A percentile compares a stretch with the other conserved stretches of the same genome.
Conservation (phyloP, 441 rosid species). For the Pelargonium myrrhifolium region DNA sequence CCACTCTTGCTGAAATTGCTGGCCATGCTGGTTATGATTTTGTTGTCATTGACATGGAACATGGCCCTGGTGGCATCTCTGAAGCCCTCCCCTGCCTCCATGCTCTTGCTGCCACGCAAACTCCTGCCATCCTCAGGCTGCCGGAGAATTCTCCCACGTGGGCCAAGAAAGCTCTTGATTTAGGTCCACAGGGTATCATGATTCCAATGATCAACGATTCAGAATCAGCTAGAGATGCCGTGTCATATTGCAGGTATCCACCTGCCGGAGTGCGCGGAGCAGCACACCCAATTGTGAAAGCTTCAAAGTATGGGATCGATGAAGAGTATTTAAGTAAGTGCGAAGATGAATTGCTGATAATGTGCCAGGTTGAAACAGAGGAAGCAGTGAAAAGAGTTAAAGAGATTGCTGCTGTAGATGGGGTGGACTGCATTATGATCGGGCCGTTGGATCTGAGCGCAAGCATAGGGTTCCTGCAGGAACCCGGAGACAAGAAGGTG, state of each 20-base stretch:
- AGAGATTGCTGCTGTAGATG: slow-evolving; percentile 74
- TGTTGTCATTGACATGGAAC: slow-evolving; percentile 92
- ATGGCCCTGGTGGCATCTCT: slow-evolving; percentile 75
- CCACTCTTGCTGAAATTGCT: slow-evolving; percentile 77
- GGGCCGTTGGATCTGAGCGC: slow-evolving; percentile 94
- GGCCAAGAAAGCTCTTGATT: slow-evolving; percentile 84
- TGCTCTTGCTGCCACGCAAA: slow-evolving; percentile 46
- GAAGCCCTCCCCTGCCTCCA: slow-evolving; percentile 63
- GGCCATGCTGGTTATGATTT: slow-evolving; percentile 80
- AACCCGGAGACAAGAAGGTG: slow-evolving; percentile 89
- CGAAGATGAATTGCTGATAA: slow-evolving; percentile 58
- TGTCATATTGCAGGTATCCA: slow-evolving; percentile 75
- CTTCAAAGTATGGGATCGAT: slow-evolving; percentile 69
- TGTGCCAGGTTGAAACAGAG: slow-evolving; percentile 86
- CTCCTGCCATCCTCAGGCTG: slow-evolving; percentile 64
- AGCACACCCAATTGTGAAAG: slow-evolving; percentile 76
- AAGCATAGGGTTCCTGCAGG: slow-evolving; percentile 81
- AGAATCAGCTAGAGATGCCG: slow-evolving; percentile 57
- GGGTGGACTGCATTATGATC: slow-evolving; percentile 90
- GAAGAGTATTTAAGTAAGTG: slow-evolving; percentile 69
- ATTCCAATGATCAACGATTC: slow-evolving; percentile 78
- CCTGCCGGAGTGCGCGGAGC: slow-evolving; percentile 77
- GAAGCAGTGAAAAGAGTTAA: slow-evolving; percentile 59
- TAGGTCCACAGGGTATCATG: slow-evolving; percentile 91
- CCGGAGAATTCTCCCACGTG: slow-evolving; percentile 61